phyloP scores from a whole-genome alignment of 2,329 filamentous ascomycete genomes.

The Aspergillus sclerotialis region DNA sequence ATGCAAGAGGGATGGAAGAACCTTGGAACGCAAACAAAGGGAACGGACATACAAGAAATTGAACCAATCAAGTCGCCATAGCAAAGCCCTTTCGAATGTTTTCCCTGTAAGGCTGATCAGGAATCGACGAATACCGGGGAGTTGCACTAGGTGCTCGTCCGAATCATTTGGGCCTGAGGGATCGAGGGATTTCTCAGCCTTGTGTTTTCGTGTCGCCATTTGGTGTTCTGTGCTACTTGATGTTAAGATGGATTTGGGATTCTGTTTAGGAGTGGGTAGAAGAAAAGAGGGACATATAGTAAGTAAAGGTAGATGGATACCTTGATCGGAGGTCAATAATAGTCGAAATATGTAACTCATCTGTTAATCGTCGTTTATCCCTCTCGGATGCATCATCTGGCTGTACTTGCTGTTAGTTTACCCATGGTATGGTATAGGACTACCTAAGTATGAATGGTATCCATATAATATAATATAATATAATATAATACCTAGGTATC shows the following conservation, averaged over 20 bases:
- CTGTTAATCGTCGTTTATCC: slow-evolving; percentile 55
- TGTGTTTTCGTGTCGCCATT: slow-evolving; percentile 58
- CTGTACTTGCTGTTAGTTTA: slow-evolving; percentile 12
- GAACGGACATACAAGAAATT: slow-evolving; percentile 49
- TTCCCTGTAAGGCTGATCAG: slow-evolving; percentile 69
- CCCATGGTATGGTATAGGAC: no score
- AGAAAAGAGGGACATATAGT: no score
- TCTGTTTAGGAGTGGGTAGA: no score
- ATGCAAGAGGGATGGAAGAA: no score
- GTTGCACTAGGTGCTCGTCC: slow-evolving; percentile 51
- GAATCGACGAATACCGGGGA: slow-evolving; percentile 57
- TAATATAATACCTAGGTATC: background rate
- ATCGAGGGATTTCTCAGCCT: slow-evolving; percentile 34
- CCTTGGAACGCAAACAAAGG: no score
- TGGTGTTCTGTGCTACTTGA: slow-evolving; percentile 61
- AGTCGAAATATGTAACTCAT: slow-evolving; percentile 59
- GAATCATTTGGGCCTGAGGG: slow-evolving; percentile 36
- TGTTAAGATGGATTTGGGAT: no score
- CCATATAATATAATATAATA: background rate
- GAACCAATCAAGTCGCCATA: slow-evolving; percentile 62
- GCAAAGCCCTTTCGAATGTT: slow-evolving; percentile 60
- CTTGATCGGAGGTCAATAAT: slow-evolving; percentile 75
- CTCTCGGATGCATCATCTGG: slow-evolving; percentile 62
- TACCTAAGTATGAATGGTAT: no score
- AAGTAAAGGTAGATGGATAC: slow-evolving; percentile 35